Percentiles rank a stretch among this genome's conserved stretches.
Evolutionary conservation across 2,329 filamentous ascomycete species (phyloP).

Genomic region (Chrysosporium queenslandicum): DNA sequence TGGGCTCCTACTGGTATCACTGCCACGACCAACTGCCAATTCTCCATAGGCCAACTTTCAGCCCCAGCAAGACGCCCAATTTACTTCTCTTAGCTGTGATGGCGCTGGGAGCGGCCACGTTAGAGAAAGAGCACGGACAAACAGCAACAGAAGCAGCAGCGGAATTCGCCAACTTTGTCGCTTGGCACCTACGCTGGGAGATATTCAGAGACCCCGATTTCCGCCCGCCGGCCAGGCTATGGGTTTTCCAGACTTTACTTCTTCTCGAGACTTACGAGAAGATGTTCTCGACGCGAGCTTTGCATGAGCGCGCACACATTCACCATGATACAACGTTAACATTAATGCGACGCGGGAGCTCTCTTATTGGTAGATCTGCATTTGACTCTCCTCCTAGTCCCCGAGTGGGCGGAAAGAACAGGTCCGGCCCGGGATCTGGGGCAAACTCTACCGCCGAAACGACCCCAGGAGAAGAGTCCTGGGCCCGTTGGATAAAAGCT

Average conservation of each 20-base stretch:
- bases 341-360: constrained; percentile 86
- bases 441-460: constrained; percentile 44
- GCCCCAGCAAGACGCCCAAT: constrained; percentile 74
- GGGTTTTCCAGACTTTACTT: constrained; percentile 87
- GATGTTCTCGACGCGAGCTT: constrained; percentile 83
- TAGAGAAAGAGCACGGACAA: constrained; percentile 65
- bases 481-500: constrained; percentile 91
- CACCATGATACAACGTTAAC: constrained; percentile 94
- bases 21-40: constrained; percentile 93
- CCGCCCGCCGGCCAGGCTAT: constrained; percentile 82
- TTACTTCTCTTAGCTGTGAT: constrained; percentile 80
- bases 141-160: constrained; percentile 66
- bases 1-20: constrained; percentile 86
- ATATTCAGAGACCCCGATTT: constrained; percentile 89
- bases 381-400: constrained; percentile 72
- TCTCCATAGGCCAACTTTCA: constrained; percentile 87
- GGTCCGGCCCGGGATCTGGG: constrained; percentile 30
- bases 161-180: constrained; percentile 77
- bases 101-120: constrained; percentile 78
- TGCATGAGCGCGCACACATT: constrained; percentile 92
- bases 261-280: constrained; percentile 93
- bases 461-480: constrained; percentile 65
- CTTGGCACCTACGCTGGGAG: constrained; percentile 90
- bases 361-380: constrained; percentile 74
- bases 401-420: constrained; percentile 48